These are phyloP conservation scores for Takashimella koratensis DNA, from an alignment of 1,284 basidiomycete genomes.

Conservation along the genomic window DNA sequence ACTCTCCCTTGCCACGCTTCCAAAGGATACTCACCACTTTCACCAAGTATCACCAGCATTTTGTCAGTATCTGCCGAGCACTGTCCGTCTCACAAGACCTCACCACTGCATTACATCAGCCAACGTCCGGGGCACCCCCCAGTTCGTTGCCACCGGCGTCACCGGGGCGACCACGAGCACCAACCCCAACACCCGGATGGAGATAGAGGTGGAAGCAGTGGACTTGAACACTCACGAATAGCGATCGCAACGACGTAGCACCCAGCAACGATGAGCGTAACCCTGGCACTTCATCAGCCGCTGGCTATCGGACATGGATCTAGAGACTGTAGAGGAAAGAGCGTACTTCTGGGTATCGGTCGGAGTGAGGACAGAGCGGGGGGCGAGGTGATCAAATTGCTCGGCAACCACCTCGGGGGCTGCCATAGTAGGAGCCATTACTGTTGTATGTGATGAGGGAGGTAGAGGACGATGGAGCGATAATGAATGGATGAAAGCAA, in stretches of 20 bases:
- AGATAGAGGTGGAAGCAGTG: no score
- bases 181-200: no score
- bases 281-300: constrained; percentile 14
- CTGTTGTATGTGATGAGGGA: background rate
- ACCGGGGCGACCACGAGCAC: no score
- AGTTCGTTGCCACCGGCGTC: no score
- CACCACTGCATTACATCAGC: no score
- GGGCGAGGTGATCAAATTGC: background rate
- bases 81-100: no score
- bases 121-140: no score
- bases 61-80: no score
- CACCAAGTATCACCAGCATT: no score
- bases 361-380: constrained; percentile 3
- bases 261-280: constrained; percentile 40
- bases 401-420: background rate
- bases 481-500: background rate
- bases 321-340: background rate
- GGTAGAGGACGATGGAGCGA: background rate
- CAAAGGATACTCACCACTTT: no score
- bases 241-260: constrained; percentile 38
- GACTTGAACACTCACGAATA: constrained; percentile 41
- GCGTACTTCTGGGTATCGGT: constrained; percentile 6
- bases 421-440: background rate
- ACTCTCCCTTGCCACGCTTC: no score
- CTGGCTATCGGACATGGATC: no score